These are phyloP conservation scores for Aspergillus fumigatus DNA, from an alignment of 2,329 filamentous ascomycete species.

Conservation along the genomic window DNA sequence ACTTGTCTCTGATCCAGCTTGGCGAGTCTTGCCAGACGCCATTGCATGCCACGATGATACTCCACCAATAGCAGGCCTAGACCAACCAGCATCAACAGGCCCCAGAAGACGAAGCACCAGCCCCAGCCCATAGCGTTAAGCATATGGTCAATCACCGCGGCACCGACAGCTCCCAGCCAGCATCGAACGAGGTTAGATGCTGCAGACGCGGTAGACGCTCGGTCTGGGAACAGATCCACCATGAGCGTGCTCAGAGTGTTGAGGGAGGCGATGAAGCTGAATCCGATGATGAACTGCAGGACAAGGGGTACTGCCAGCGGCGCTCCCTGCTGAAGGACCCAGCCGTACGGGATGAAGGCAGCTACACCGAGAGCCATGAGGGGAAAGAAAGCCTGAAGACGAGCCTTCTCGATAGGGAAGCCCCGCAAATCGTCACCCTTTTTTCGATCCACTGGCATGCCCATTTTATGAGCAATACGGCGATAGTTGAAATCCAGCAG, in stretches of 20 bases:
- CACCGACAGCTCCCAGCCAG: constrained; percentile 24
- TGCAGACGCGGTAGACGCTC: constrained; percentile 24
- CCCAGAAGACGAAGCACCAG: constrained; percentile 27
- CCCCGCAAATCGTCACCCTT: constrained; percentile 43
- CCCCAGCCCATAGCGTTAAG: constrained; percentile 22
- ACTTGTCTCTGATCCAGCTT: constrained; percentile 8
- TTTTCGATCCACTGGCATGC: constrained; percentile 12
- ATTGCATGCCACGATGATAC: constrained; percentile 14
- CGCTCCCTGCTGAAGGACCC: constrained; percentile 21
- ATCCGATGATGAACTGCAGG: constrained; percentile 29
- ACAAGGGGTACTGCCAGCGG: constrained; percentile 23
- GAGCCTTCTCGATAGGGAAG: constrained; percentile 38
- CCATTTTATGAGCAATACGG: constrained; percentile 10
- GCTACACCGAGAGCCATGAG: constrained; percentile 21
- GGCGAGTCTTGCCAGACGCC: constrained; percentile 6
- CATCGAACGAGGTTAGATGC: constrained; percentile 28
- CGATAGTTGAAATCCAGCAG: constrained; percentile 21
- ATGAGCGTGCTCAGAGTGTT: constrained; percentile 26
- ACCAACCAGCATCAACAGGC: constrained; percentile 10
- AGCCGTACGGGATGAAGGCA: constrained; percentile 28
- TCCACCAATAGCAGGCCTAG: constrained; percentile 16
- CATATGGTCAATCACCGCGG: constrained; percentile 23
- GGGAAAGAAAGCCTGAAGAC: constrained; percentile 24
- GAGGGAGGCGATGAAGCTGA: constrained; percentile 19
- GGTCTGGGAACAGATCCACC: constrained; percentile 25